phyloP scores from a whole-genome alignment of 2,329 filamentous ascomycete species.

The Fusarium sacchari region DNA sequence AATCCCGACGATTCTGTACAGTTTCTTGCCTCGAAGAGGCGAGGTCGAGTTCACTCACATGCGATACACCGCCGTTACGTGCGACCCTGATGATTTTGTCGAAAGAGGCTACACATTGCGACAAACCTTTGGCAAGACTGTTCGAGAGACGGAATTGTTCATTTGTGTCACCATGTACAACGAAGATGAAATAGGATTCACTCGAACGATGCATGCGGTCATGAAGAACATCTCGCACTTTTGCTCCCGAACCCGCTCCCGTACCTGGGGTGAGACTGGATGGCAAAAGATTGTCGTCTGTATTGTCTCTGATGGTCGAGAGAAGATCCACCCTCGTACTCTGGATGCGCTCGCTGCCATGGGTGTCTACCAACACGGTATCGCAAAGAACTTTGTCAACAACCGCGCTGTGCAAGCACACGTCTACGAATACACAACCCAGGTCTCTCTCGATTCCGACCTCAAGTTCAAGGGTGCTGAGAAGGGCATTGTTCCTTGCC shows the following conservation, averaged over 20 bases:
- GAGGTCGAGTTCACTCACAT: conserved; percentile 98
- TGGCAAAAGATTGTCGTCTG: conserved; percentile 99
- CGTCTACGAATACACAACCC: conserved; percentile 98
- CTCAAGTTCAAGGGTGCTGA: conserved; percentile 99
- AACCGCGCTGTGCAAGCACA: conserved; percentile 94
- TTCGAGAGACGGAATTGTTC: conserved; percentile 92
- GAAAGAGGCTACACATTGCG: conserved; percentile 89
- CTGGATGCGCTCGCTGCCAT: conserved; percentile 95
- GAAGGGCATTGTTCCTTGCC: conserved; percentile 97
- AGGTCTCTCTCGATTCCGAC: conserved; percentile 94
- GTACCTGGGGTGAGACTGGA: conserved; percentile 95
- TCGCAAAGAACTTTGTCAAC: conserved; percentile 98
- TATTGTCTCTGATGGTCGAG: conserved; percentile 92
- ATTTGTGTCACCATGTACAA: conserved; percentile 99
- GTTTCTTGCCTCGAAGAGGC: conserved; percentile 91
- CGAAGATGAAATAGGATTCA: conserved; percentile 96
- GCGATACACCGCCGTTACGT: conserved; percentile 98
- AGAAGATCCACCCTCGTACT: conserved; percentile 89
- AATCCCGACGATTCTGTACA: conserved; percentile 97
- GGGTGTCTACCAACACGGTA: conserved; percentile 97
- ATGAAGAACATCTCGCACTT: conserved; percentile 99
- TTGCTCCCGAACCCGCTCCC: conserved; percentile 88
- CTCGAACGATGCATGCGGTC: conserved; percentile 96
- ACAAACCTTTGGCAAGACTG: conserved; percentile 85
- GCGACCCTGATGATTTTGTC: conserved; percentile 94